A percentile compares a stretch with the other conserved stretches of the same genome.
These are phyloP conservation scores for Thinopyrum elongatum DNA, from an alignment of 176 grass and related monocot genomes.

Conservation along the genomic window DNA sequence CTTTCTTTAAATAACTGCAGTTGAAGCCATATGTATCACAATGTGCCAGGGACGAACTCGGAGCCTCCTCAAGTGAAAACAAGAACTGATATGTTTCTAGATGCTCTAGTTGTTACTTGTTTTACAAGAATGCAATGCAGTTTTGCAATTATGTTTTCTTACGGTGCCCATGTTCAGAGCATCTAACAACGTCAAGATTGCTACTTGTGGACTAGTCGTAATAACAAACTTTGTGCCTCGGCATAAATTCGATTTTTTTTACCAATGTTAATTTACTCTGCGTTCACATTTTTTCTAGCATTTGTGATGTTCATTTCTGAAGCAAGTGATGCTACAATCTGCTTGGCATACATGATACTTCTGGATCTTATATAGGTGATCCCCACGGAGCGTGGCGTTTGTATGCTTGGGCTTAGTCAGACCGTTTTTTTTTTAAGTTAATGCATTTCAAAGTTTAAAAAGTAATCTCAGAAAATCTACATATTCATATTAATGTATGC, in stretches of 20 bases:
- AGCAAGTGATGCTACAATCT: not conserved
- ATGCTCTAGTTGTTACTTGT: not conserved
- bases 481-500: not conserved
- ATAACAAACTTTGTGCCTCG: not conserved
- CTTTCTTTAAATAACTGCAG: conserved; percentile 43
- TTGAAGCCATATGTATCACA: conserved; percentile 86
- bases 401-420: not conserved
- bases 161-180: not conserved
- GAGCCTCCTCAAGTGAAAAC: conserved; percentile 35
- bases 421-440: not conserved
- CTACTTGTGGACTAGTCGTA: not conserved
- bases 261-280: not conserved
- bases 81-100: conserved; percentile 44
- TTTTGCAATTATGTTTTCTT: conserved; percentile 13
- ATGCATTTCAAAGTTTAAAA: not conserved
- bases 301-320: not conserved
- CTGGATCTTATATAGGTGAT: not conserved
- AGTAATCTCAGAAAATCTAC: not conserved
- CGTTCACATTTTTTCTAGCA: not conserved
- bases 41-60: conserved; percentile 47
- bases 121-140: not conserved
- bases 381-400: not conserved
- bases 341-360: not conserved
- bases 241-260: not conserved
- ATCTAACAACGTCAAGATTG: not conserved